Conservation (phyloP, 192 early-diverging fungal genomes). For the Coemansia sp. region DNA sequence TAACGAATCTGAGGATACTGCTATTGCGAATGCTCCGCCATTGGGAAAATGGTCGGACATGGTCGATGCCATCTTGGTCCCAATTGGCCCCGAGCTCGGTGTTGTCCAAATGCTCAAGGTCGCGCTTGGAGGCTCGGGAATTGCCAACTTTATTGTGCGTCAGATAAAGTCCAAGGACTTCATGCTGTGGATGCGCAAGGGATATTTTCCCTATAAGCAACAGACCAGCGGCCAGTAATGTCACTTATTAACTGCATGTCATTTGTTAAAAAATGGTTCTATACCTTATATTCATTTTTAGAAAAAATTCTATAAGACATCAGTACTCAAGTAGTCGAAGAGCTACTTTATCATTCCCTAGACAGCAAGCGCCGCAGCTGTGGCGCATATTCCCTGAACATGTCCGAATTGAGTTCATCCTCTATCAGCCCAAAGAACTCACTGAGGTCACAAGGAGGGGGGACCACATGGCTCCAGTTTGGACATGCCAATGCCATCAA, state of each 20-base stretch:
- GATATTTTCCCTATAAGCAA: slow-evolving; percentile 19
- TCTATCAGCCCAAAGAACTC: background rate
- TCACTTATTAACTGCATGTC: background rate
- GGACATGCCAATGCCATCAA: background rate
- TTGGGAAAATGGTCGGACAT: slow-evolving; percentile 35
- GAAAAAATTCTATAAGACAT: background rate
- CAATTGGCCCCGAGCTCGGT: slow-evolving; percentile 44
- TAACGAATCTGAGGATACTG: background rate
- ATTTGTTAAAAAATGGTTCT: background rate
- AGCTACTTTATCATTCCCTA: no score
- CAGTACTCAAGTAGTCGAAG: background rate
- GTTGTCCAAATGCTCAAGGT: slow-evolving; percentile 43
- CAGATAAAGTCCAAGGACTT: slow-evolving; percentile 46
- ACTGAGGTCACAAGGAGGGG: background rate
- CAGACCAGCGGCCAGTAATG: background rate
- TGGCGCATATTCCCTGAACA: background rate
- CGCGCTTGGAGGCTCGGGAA: slow-evolving; percentile 20
- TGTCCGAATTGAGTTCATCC: background rate
- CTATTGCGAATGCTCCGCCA: slow-evolving; percentile 17
- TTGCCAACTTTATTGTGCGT: slow-evolving; percentile 35
- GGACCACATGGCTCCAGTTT: background rate
- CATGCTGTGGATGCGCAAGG: slow-evolving; percentile 48
- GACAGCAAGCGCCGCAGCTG: background rate
- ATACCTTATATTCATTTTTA: background rate
- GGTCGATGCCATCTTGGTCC: slow-evolving; percentile 47